Evolutionary conservation across 305 asterid genomes (phyloP).

Genomic region (Plantago lanceolata): DNA sequence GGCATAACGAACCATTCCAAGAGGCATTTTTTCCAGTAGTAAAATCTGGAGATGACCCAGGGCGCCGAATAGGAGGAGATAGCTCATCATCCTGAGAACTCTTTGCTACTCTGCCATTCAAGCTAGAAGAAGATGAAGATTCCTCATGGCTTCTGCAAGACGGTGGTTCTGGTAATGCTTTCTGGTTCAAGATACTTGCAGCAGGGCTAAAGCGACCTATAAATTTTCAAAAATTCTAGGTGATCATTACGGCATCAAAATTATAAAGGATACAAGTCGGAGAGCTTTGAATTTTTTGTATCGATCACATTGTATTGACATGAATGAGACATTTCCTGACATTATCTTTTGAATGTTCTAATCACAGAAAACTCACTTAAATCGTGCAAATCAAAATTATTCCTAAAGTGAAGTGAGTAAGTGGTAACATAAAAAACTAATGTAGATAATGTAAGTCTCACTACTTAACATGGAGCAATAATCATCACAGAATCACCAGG

Average conservation of each 20-base stretch:
- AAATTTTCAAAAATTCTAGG: background rate
- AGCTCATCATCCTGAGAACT: conserved; percentile 71
- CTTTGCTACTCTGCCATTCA: conserved; percentile 61
- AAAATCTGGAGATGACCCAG: conserved; percentile 69
- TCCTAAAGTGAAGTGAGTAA: too few relatives aligned
- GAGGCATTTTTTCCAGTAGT: conserved; percentile 56
- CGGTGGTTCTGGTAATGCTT: conserved; percentile 77
- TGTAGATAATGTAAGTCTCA: too few relatives aligned
- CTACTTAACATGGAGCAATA: too few relatives aligned
- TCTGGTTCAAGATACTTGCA: conserved; percentile 52
- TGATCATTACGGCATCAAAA: background rate
- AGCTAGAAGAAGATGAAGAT: conserved; percentile 82
- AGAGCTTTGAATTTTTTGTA: too few relatives aligned
- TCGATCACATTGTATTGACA: too few relatives aligned
- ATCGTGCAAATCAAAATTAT: too few relatives aligned
- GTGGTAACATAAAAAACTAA: too few relatives aligned
- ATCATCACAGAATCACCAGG: too few relatives aligned
- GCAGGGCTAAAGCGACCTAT: conserved; percentile 52
- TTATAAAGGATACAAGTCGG: background rate
- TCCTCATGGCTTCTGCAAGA: conserved; percentile 80
- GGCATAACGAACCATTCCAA: conserved; percentile 66
- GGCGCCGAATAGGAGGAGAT: conserved; percentile 64
- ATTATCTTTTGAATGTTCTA: too few relatives aligned
- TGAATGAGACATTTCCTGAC: too few relatives aligned
- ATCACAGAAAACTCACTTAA: too few relatives aligned